Conservation (phyloP, 768 basidiomycete genomes). For the Nidula microcarpa region DNA sequence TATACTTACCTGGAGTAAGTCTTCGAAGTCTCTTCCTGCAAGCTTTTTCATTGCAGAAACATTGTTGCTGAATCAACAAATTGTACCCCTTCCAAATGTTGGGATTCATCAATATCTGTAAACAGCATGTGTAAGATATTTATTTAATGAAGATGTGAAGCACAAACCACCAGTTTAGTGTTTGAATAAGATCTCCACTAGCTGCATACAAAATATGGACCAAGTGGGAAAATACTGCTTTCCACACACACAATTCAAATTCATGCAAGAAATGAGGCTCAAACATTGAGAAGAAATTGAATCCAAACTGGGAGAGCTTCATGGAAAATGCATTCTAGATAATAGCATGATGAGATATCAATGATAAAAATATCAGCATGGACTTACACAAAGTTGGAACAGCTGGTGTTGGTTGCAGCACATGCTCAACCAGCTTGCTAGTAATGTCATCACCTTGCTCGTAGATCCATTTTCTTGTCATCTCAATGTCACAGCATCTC, state of each 20-base stretch:
- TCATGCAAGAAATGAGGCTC: constrained; percentile 35
- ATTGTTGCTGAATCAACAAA: constrained; percentile 29
- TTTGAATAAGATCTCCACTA: constrained; percentile 10
- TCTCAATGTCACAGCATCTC: too few species aligned
- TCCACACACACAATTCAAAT: constrained; percentile 35
- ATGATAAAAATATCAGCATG: background rate
- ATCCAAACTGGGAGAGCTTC: constrained; percentile 7
- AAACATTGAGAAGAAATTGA: constrained; percentile 24
- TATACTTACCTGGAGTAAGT: constrained; percentile 33
- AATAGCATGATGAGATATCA: background rate
- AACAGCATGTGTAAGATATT: background rate
- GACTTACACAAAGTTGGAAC: constrained; percentile 4
- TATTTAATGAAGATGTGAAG: background rate
- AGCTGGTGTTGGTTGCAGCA: background rate
- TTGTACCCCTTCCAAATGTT: constrained; percentile 26
- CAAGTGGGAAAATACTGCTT: constrained; percentile 29
- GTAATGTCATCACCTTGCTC: too few species aligned
- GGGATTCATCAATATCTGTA: constrained; percentile 20
- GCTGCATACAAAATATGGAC: constrained; percentile 22
- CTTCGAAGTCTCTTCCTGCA: constrained; percentile 36
- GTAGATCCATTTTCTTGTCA: too few species aligned
- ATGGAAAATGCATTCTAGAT: constrained; percentile 28
- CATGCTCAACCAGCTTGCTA: too few species aligned
- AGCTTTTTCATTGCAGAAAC: constrained; percentile 29
- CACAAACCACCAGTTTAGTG: constrained; percentile 14